Evolutionary conservation across 139 green algal genomes (phyloP), one percentile per base, ranked within the genome.

Genomic region (Micractinium conductrix): DNA sequence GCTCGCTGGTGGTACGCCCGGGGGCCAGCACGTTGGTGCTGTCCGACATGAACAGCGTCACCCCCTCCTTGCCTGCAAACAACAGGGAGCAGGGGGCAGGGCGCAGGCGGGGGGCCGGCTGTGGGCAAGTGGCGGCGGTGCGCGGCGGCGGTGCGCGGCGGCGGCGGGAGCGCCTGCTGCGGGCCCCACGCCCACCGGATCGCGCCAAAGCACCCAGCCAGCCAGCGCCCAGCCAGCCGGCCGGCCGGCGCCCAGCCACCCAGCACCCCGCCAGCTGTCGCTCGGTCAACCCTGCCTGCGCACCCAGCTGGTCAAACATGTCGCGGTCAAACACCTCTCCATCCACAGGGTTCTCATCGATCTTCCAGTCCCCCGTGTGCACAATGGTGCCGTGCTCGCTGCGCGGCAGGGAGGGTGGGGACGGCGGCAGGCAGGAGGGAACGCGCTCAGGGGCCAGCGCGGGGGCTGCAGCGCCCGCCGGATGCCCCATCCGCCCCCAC

Each of bases 341-440:
- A 86, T 99, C 97, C 17, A 98, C 65, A 0, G 97, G 97, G 50
- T 93, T 91, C 88, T 99, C 97, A 74, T 99, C 97, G 48, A 99
- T 99, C 93, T 99, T 98, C 96, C 95, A 99, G 90, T 99, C 96
- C 91, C 94, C 78, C 6, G 94, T 97, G 91, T 98, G 96, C 68
- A 99, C 91, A 37, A 99, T 98, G 87, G 87, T 98, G 62, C 97
- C 96, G 48, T 97, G 85, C 22, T 96, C 94, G 79, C 86, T 94
- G 14, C n/a, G n/a, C n/a, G n/a, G n/a, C n/a, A n/a, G n/a, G n/a
- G n/a, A n/a, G n/a, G n/a, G n/a, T n/a, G n/a, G n/a, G n/a, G n/a
- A n/a, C n/a, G n/a, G n/a, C n/a, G n/a, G n/a, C n/a, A n/a, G n/a
- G n/a, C n/a, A n/a, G n/a, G n/a, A n/a, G n/a, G n/a, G n/a, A n/a